These are phyloP conservation scores for Brassica incana DNA, from an alignment of 345 rosid species.

Conservation along the genomic window DNA sequence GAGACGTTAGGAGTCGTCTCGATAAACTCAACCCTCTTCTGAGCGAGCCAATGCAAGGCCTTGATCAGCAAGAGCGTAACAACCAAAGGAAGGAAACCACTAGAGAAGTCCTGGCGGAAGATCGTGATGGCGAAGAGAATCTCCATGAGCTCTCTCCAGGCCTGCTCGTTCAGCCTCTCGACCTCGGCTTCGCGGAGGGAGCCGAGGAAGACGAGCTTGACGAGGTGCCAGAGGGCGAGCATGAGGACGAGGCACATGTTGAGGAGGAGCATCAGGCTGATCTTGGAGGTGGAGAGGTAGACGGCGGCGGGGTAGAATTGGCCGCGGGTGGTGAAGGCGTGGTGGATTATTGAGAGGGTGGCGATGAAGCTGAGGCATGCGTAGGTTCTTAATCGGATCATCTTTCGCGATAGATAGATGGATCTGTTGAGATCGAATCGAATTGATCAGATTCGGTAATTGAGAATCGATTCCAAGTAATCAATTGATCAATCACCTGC, in stretches of 20 bases:
- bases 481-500: background rate
- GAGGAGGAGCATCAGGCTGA: background rate
- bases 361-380: background rate
- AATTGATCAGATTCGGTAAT: background rate
- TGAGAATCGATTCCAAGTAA: background rate
- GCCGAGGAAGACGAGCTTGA: constrained; percentile 43
- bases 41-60: constrained; percentile 95
- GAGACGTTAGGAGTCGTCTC: constrained; percentile 93
- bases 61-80: constrained; percentile 71
- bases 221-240: background rate
- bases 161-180: constrained; percentile 92
- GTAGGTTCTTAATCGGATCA: background rate
- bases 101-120: constrained; percentile 89
- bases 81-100: constrained; percentile 79
- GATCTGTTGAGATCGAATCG: background rate
- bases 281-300: background rate
- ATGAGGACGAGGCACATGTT: background rate
- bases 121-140: constrained; percentile 94
- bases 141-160: constrained; percentile 97
- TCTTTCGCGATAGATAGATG: background rate
- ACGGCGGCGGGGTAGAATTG: background rate
- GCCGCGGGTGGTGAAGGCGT: background rate
- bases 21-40: constrained; percentile 92
- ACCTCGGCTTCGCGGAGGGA: constrained; percentile 90
- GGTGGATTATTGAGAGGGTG: background rate